phyloP scores from a whole-genome alignment of 1,284 basidiomycete genomes.

The Golubevia pallescens region DNA sequence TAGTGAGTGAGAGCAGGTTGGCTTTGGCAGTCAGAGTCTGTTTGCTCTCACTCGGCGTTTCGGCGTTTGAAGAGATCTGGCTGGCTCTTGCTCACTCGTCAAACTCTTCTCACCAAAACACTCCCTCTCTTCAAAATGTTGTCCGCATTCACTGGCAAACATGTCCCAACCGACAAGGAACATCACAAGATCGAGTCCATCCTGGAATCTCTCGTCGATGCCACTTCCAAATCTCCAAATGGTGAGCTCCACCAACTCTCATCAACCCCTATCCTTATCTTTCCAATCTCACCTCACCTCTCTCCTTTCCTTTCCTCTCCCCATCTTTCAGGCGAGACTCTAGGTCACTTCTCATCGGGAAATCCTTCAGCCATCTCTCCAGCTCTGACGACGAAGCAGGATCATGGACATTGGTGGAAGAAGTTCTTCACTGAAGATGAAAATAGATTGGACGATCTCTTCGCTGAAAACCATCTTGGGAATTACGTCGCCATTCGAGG shows the following conservation, averaged over 20 bases:
- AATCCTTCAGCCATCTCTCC: not conserved
- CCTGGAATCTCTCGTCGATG: not conserved
- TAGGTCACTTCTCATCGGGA: not conserved
- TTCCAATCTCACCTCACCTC: not conserved
- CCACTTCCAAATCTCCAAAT: too few relatives aligned
- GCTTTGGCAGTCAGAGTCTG: too few relatives aligned
- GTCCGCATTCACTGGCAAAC: not conserved
- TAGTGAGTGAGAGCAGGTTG: too few relatives aligned
- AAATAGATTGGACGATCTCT: slow-evolving; percentile 28
- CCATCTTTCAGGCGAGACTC: not conserved
- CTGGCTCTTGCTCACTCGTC: too few relatives aligned
- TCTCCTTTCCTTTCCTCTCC: not conserved
- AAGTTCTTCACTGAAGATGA: slow-evolving; percentile 5
- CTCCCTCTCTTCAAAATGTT: not conserved
- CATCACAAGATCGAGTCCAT: not conserved
- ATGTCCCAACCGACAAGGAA: not conserved
- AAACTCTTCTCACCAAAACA: too few relatives aligned
- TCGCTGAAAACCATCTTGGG: slow-evolving; percentile 37
- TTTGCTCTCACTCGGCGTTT: too few relatives aligned
- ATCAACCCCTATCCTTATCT: not conserved
- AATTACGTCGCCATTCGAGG: slow-evolving; percentile 46
- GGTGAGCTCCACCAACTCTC: too few relatives aligned
- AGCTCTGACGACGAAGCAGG: not conserved
- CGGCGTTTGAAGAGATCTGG: too few relatives aligned
- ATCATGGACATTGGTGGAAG: not conserved